Evolutionary conservation across 2,329 filamentous ascomycete genomes (phyloP), one percentile per base, ranked within the genome.

Genomic region (Penicillium hordei): DNA sequence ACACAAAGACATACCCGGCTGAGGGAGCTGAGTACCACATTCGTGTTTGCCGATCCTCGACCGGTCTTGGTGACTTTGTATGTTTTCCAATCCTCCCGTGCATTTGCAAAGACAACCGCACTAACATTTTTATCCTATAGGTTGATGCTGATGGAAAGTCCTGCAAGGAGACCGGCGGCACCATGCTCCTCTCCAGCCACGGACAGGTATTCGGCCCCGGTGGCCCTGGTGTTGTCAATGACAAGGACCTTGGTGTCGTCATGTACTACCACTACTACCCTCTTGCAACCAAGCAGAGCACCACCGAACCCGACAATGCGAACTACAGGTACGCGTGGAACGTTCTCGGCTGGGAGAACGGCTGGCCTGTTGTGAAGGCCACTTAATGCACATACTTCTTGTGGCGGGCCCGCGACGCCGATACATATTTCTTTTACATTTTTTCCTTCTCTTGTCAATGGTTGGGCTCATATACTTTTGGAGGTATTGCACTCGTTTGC

Each of bases 151-250:
- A 70, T 39, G 86, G 86, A 5, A 74, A 66, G 15, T 74, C 76
- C 40, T 89, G 86, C 66, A 79, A 74, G 1, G 68, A 78, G 10
- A 81, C 82, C 52, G 87, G 87, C 6, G 87, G 88, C 1, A 86
- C 83, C 0, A 77, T 83, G 1, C 80, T 90, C 1, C 78, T 89
- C 0, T 78, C 81, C 55, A 83, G 79, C 21, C 85, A 89, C 62
- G 83, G 74, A 6, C 81, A 75, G 43, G 79, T 88, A 0, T 89
- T 88, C 64, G 87, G 82, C 19, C 87, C 87, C 6, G 87, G 87
- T 57, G 86, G 86, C 33, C 86, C 89, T 61, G 72, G 73, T 29
- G 59, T 75, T 17, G 51, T 72, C 21, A 61, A 64, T 8, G 71
- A 74, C 44, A 68, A 71, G 0, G 68, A 64, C 1, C 66, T 76